These are phyloP conservation scores for Venturia asperata DNA, from an alignment of 2,329 filamentous ascomycete genomes.

Conservation along the genomic window DNA sequence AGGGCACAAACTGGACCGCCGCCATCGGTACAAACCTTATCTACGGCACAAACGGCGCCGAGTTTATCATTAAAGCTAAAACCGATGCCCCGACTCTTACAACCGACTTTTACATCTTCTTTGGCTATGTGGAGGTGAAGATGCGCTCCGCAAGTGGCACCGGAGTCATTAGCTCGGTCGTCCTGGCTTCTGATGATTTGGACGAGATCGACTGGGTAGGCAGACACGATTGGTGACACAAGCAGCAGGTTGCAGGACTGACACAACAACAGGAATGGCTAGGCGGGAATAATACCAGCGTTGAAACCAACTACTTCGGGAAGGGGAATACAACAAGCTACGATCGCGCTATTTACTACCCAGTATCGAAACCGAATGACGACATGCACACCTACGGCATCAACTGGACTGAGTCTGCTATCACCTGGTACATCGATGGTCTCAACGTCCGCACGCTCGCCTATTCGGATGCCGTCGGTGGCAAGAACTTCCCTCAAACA, in stretches of 20 bases:
- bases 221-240: not conserved
- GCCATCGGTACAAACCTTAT: slow-evolving; percentile 34
- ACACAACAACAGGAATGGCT: slow-evolving; percentile 32
- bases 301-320: slow-evolving; percentile 49
- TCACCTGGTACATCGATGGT: slow-evolving; percentile 61
- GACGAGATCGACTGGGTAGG: slow-evolving; percentile 19
- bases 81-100: slow-evolving; percentile 4
- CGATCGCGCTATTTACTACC: slow-evolving; percentile 38
- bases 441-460: slow-evolving; percentile 54
- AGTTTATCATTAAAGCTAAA: slow-evolving; percentile 37
- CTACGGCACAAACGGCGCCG: slow-evolving; percentile 39
- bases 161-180: slow-evolving; percentile 14
- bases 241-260: not conserved
- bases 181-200: slow-evolving; percentile 17
- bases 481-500: slow-evolving; percentile 64
- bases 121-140: slow-evolving; percentile 15
- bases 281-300: slow-evolving; percentile 33
- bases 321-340: slow-evolving; percentile 48
- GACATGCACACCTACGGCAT: slow-evolving; percentile 41
- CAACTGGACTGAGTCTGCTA: slow-evolving; percentile 58
- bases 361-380: slow-evolving; percentile 29
- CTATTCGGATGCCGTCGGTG: slow-evolving; percentile 49
- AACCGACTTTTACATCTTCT: slow-evolving; percentile 13
- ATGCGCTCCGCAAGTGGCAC: slow-evolving; percentile 12
- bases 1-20: not conserved